Evolutionary conservation across 2,329 filamentous ascomycete species (phyloP).

Genomic region (Fusarium metavorans): DNA sequence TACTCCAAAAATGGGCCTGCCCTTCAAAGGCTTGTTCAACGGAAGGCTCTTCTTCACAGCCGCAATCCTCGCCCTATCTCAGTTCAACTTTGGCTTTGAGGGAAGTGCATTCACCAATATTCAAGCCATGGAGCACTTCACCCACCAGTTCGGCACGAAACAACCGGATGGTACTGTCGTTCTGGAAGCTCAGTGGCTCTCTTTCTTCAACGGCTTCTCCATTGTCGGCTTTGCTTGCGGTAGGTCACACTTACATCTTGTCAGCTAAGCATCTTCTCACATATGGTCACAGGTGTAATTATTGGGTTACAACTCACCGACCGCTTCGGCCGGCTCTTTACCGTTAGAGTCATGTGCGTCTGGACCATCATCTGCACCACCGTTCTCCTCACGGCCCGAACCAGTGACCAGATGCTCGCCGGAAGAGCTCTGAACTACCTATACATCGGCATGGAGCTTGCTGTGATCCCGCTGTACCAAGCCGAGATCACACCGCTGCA

Average conservation of each 20-base stretch:
- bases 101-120: slow-evolving; percentile 51
- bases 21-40: slow-evolving; percentile 43
- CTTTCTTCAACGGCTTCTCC: slow-evolving; percentile 51
- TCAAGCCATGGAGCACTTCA: slow-evolving; percentile 54
- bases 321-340: slow-evolving; percentile 48
- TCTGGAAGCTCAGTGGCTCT: slow-evolving; percentile 49
- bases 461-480: slow-evolving; percentile 49
- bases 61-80: slow-evolving; percentile 49
- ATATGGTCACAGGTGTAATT: background rate
- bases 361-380: slow-evolving; percentile 49
- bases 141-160: slow-evolving; percentile 49
- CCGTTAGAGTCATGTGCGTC: slow-evolving; percentile 50
- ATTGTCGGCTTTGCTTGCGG: slow-evolving; percentile 50
- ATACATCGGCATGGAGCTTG: slow-evolving; percentile 54
- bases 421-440: slow-evolving; percentile 52
- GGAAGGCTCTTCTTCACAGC: slow-evolving; percentile 29
- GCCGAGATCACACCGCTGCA: slow-evolving; percentile 47
- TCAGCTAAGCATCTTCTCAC: background rate
- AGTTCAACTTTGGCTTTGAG: slow-evolving; percentile 57
- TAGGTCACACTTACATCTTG: slow-evolving; percentile 19
- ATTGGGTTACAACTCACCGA: slow-evolving; percentile 34
- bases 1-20: background rate
- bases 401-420: slow-evolving; percentile 47
- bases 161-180: slow-evolving; percentile 32
- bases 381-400: slow-evolving; percentile 48